Evolutionary conservation across 305 asterid species (phyloP), one percentile per base, ranked within the genome.

Genomic region (Fraxinus albicans): DNA sequence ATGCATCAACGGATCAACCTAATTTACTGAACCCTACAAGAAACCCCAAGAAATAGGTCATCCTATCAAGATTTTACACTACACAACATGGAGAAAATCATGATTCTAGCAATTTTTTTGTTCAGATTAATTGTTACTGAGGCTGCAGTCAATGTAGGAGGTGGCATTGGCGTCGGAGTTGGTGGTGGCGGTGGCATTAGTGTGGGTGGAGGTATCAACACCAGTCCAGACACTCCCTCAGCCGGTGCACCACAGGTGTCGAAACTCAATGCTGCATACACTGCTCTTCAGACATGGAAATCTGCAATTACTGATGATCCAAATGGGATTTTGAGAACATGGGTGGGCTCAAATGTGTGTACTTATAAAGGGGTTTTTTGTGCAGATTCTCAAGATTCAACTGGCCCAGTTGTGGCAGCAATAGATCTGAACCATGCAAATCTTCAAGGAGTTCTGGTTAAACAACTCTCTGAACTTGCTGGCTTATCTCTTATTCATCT

Each of bases 251-350:
- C 86, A 2, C 72, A 21, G 72, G 80, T 1, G 53, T 80, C 95
- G 3, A 79, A 79, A 10, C 88, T 83, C 47, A 67, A 33, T 77
- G 76, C 55, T 8, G 97, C 93, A 0, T 95, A 92, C 87, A 82
- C 88, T 53, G 97, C 93, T 47, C 96, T 95, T 3, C 99, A 95
- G 79, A 84, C 97, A 10, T 95, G 99, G 99, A 95, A 94, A 87
- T 84, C 91, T 13, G 93, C 91, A 29, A 94, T 95, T 3, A 83
- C 94, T 1, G 92, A 88, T 77, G 99, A 95, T 47, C 99, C 98
- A 12, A 77, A 73, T 4, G 94, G 94, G 27, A 82, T 93, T 36
- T 47, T 89, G 47, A 79, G 75, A 0, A 82, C 91, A 10, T 95
- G 99, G 99, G 87, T 81, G 3, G 99, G 99, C 40, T 34, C 91